Evolutionary conservation across 2,329 filamentous ascomycete species (phyloP).

Genomic region (Beauveria pseudobassiana): DNA sequence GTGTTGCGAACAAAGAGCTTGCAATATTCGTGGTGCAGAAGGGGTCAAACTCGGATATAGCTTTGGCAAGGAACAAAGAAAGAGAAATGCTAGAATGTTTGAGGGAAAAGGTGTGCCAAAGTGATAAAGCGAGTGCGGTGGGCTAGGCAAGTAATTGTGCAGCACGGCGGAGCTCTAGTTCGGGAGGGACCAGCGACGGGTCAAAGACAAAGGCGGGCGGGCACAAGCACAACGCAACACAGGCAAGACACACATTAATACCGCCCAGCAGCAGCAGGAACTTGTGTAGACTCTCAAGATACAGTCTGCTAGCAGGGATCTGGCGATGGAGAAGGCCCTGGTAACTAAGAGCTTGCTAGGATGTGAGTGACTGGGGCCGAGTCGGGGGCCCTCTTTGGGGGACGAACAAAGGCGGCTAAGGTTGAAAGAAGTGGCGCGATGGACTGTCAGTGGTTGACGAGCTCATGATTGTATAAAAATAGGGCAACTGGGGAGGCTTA

Average conservation of each 20-base stretch:
- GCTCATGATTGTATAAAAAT: constrained; percentile 35
- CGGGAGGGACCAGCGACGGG: neutral
- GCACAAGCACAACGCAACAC: constrained; percentile 8
- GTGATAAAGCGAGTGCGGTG: constrained; percentile 5
- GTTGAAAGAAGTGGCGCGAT: constrained; percentile 31
- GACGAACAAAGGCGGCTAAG: constrained; percentile 28
- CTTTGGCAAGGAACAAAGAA: neutral
- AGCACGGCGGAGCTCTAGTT: neutral
- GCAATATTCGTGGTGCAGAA: neutral
- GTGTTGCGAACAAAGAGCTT: constrained; percentile 1
- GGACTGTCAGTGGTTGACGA: constrained; percentile 36
- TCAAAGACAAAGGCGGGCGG: neutral
- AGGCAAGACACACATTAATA: neutral
- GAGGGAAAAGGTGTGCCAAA: neutral
- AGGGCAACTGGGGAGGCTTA: constrained; percentile 18
- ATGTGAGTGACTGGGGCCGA: constrained; percentile 1
- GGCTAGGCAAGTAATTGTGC: constrained; percentile 2
- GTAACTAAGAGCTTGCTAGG: neutral
- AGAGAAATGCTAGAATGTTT: neutral
- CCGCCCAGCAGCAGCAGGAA: neutral
- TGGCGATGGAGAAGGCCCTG: constrained; percentile 7
- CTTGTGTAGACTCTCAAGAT: neutral
- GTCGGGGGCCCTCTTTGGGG: constrained; percentile 21
- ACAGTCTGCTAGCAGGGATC: constrained; percentile 5
- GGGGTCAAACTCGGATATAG: neutral